Base-by-base conservation (phyloP, 306 rosid species). In the Carpinus fangiana region DNA sequence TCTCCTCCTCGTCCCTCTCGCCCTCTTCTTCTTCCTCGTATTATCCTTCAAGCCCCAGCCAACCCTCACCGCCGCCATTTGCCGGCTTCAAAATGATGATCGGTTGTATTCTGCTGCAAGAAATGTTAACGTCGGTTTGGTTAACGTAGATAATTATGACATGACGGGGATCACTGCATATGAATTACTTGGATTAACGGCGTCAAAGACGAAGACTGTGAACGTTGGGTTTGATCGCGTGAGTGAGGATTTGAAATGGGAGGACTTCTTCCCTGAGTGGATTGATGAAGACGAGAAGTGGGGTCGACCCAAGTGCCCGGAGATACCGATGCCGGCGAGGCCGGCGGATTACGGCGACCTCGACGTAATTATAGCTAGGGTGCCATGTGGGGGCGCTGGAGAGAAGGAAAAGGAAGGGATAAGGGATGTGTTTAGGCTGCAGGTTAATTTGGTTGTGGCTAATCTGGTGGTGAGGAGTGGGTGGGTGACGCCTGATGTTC, bases 401-500 rank as follows among this genome's bases (percentile, higher is more conserved):
- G 34, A 52, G 8, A 6, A 47, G 31, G 4, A 13, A 16, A 67
- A 73, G 47, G 54, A 62, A 48, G 93, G 86, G 50, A 26, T 73
- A 65, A 88, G 93, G 75, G 98, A 92, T 45, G 80, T 85, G 79
- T 81, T 81, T 34, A 80, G 90, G 77, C 87, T 92, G 71, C 98
- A 95, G 45, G 90, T 91, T 18, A 95, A 95, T 80, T 78, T 95
- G 84, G 93, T 83, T 74, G 97, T 84, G 88, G 98, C 98, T 31
- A 90, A 83, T 70, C 52, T 95, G 50, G 95, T 75, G 73, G 91
- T 85, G 76, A 75, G 81, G 78, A 82, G 78, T 73, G 88, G 87
- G 14, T 82, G 94, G 93, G 28, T 41, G 74, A 61, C 34, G n/a
- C 52, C 74, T 2, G 86, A 84, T 12, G 72, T 36, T 47, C 21